Evolutionary conservation across 2,329 filamentous ascomycete genomes (phyloP).

Genomic region (Botrytis medusae): DNA sequence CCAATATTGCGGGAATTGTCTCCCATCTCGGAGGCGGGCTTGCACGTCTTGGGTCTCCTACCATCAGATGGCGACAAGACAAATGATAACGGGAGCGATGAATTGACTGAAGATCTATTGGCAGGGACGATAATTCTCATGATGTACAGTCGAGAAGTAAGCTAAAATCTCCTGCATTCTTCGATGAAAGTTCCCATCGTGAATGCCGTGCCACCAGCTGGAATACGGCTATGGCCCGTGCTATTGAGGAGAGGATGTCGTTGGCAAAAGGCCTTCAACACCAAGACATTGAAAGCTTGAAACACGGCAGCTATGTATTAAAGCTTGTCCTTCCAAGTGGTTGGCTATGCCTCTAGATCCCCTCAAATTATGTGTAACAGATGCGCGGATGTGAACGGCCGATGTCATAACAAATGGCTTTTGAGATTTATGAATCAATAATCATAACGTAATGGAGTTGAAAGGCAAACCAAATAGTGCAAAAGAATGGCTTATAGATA

Average conservation of each 20-base stretch:
- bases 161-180: background rate
- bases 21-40: background rate
- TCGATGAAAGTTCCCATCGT: background rate
- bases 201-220: conserved; percentile 5
- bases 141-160: background rate
- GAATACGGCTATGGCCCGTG: background rate
- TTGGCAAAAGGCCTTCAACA: background rate
- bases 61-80: background rate
- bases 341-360: background rate
- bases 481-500: background rate
- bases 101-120: background rate
- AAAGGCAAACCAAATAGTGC: background rate
- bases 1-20: background rate
- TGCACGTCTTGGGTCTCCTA: background rate
- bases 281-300: background rate
- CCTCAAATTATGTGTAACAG: conserved; percentile 8
- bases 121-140: background rate
- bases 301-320: background rate
- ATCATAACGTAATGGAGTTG: conserved; percentile 7
- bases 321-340: background rate
- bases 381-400: background rate
- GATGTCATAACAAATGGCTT: background rate
- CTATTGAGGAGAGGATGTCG: background rate
- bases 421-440: background rate
- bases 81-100: background rate